Evolutionary conservation across 805 yeast genomes (phyloP).

Genomic region (Cyberlindnera meyerae): DNA sequence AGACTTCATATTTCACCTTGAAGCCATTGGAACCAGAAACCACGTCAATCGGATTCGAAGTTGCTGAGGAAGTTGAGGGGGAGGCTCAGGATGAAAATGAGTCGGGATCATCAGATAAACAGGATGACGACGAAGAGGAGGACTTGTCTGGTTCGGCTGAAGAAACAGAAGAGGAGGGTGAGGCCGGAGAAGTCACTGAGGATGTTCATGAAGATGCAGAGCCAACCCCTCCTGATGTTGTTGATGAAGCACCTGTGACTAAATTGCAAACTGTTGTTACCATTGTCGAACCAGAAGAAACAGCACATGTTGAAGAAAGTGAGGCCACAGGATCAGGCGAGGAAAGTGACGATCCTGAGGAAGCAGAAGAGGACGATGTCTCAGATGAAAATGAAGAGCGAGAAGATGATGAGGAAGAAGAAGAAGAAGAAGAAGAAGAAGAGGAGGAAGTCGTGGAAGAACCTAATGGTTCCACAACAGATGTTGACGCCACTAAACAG

Average conservation of each 20-base stretch:
- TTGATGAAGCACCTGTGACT: no score
- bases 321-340: background rate
- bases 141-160: no score
- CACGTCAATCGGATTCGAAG: background rate
- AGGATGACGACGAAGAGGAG: background rate
- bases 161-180: background rate
- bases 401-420: conserved; percentile 1
- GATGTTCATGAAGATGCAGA: conserved; percentile 1
- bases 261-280: no score
- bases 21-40: no score
- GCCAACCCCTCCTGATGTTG: no score
- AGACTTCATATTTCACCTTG: no score
- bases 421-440: conserved; percentile 1
- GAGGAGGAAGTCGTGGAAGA: background rate
- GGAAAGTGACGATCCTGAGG: no score
- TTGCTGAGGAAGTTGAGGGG: conserved; percentile 1
- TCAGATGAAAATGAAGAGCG: no score
- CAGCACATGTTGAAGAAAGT: background rate
- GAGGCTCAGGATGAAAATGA: conserved; percentile 4
- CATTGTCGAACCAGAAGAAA: conserved; percentile 2
- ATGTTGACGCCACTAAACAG: no score
- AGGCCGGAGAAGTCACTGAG: background rate
- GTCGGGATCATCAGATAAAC: background rate
- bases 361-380: no score
- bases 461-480: background rate